A percentile compares a stretch with the other conserved stretches of the same genome.
These are phyloP conservation scores for Echinosophora koreensis DNA, from an alignment of 306 rosid genomes.

Conservation along the genomic window DNA sequence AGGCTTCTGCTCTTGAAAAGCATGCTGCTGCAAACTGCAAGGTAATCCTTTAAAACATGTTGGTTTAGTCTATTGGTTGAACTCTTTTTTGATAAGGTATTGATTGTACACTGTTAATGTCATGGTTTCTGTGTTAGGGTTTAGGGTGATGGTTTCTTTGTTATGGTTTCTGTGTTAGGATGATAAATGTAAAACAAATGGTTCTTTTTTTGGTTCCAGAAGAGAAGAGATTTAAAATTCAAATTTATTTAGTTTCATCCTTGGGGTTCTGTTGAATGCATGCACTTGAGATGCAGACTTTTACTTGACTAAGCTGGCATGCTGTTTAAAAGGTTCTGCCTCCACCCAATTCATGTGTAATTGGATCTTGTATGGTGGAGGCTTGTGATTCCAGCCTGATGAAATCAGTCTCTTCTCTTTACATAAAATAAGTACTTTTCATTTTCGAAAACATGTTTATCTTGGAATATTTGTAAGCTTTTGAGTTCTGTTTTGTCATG, in stretches of 20 bases:
- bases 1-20: conserved; percentile 95
- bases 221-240: background rate
- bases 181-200: conserved; percentile 17
- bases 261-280: background rate
- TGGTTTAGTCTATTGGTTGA: background rate
- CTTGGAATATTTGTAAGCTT: background rate
- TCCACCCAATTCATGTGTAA: background rate
- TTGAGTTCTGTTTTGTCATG: conserved; percentile 40
- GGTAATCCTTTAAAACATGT: conserved; percentile 50
- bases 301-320: conserved; percentile 6
- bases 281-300: background rate
- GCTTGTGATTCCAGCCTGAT: background rate
- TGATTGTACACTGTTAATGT: background rate
- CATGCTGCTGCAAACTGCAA: conserved; percentile 97
- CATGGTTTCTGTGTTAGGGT: background rate
- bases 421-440: background rate
- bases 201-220: background rate
- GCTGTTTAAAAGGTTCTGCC: background rate
- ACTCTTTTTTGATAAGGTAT: no score
- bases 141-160: no score
- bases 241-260: background rate
- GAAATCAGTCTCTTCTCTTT: background rate
- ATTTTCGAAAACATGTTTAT: background rate
- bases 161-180: no score
- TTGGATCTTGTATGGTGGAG: background rate